Evolutionary conservation across 2,329 filamentous ascomycete species (phyloP), one percentile per base, ranked within the genome.

Genomic region (Shiraia sp.): DNA sequence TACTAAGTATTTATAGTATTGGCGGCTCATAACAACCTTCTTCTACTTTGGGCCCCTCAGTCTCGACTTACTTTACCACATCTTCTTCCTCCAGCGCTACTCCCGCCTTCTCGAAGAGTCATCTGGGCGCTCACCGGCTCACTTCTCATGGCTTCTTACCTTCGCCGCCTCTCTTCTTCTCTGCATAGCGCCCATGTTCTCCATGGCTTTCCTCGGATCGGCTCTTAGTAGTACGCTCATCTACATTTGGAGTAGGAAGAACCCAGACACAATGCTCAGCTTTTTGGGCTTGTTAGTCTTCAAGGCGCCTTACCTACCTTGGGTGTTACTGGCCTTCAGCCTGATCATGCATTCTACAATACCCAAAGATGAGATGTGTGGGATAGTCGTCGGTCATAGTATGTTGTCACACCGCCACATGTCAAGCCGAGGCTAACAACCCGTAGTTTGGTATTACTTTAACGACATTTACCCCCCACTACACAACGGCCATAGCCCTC

Each of bases 61-160:
- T 22, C 82, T 99, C 65, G 93, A 97, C 69, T 84, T 99, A 28
- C 79, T 97, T 57, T 97, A 96, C 77, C 92, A 97, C 70, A 88
- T 97, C 69, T 99, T 96, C 80, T 99, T 99, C 74, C 85, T 96
- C 43, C 91, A 96, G 68, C 87, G 93, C 42, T 99, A 99, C 71
- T 91, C 92, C 6, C 87, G 93, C 36, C 86, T 97, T 30, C 82
- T 99, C 32, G 93, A 99, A 72, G 92, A 97, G 71, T 90, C 89
- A 0, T 90, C 90, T n/a, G 89, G 90, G 28, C 83, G 88, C 30
- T 95, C 89, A 4, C 88, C 92, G 1, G 93, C 93, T 3, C 87
- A 95, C 64, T 99, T 96, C 75, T 90, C 90, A 5, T 99, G 92
- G 91, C 79, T 99, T 13, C 79, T 99, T 2, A 76, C 93, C 37